Conservation (phyloP, 2,329 filamentous ascomycete species). For the Eutypa lata region DNA sequence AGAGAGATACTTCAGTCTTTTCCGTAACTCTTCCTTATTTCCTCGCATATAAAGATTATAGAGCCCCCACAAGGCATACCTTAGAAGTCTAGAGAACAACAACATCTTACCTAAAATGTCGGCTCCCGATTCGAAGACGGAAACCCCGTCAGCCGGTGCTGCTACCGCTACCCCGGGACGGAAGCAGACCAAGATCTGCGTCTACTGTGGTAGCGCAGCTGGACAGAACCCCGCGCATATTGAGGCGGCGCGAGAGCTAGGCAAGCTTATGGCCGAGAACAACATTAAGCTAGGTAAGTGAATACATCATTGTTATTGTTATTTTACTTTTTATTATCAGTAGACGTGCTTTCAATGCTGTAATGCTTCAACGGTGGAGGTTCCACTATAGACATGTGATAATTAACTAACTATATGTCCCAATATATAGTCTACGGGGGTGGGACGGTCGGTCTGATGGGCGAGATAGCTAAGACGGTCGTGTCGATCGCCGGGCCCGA, state of each 20-base stretch:
- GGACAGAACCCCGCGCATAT: constrained; percentile 74
- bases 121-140: constrained; percentile 25
- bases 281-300: constrained; percentile 69
- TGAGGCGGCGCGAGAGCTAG: constrained; percentile 74
- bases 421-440: constrained; percentile 75
- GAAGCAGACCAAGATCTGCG: constrained; percentile 68
- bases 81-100: constrained; percentile 37
- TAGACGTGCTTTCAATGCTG: no score
- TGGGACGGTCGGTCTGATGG: constrained; percentile 93
- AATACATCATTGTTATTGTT: not conserved
- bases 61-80: constrained; percentile 2
- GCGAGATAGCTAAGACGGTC: constrained; percentile 83
- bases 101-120: constrained; percentile 32
- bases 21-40: not conserved
- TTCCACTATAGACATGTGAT: no score
- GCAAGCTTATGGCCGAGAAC: constrained; percentile 67
- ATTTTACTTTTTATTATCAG: no score
- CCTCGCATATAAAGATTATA: not conserved
- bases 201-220: constrained; percentile 84
- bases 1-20: not conserved
- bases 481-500: constrained; percentile 77
- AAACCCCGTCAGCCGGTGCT: constrained; percentile 30
- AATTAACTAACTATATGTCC: constrained; percentile 1
- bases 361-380: no score
- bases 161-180: constrained; percentile 28